phyloP scores from a whole-genome alignment of 139 green algal genomes.

The Coelastrella sp. region DNA sequence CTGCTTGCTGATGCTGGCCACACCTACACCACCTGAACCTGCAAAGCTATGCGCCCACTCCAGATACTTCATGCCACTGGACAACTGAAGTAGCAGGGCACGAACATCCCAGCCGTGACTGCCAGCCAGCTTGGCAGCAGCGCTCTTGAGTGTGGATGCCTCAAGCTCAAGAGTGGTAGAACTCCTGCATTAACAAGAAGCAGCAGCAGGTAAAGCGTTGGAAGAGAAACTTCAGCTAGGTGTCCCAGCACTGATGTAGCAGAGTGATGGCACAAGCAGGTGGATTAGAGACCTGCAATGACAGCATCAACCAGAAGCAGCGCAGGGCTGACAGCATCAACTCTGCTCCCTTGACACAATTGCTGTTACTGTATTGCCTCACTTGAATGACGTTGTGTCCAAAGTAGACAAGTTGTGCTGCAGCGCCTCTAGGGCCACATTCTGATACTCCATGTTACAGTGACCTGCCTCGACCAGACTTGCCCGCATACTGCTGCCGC shows the following conservation, averaged over 20 bases:
- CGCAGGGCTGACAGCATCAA: background rate
- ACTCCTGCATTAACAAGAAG: background rate
- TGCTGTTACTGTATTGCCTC: background rate
- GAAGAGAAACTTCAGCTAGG: no score
- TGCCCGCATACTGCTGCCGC: no score
- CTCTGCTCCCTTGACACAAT: no score
- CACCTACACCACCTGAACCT: slow-evolving; percentile 14
- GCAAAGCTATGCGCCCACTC: slow-evolving; percentile 49
- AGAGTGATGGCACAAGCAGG: background rate
- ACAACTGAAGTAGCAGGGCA: slow-evolving; percentile 26
- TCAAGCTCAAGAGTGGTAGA: slow-evolving; percentile 38
- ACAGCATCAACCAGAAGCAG: slow-evolving; percentile 4
- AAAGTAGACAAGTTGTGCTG: slow-evolving; percentile 46
- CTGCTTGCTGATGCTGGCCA: slow-evolving; percentile 46
- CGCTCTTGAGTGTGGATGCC: slow-evolving; percentile 17
- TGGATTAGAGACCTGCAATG: background rate
- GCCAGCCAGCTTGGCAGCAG: slow-evolving; percentile 26
- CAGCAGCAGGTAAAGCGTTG: no score
- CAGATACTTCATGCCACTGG: slow-evolving; percentile 43
- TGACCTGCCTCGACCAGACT: slow-evolving; percentile 8
- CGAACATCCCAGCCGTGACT: slow-evolving; percentile 43
- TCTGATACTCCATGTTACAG: slow-evolving; percentile 28
- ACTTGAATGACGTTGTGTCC: slow-evolving; percentile 36
- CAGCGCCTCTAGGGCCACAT: slow-evolving; percentile 34
- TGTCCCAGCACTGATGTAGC: no score